phyloP scores from a whole-genome alignment of 2,329 filamentous ascomycete species.

The Beauveria scarabaeidicola region DNA sequence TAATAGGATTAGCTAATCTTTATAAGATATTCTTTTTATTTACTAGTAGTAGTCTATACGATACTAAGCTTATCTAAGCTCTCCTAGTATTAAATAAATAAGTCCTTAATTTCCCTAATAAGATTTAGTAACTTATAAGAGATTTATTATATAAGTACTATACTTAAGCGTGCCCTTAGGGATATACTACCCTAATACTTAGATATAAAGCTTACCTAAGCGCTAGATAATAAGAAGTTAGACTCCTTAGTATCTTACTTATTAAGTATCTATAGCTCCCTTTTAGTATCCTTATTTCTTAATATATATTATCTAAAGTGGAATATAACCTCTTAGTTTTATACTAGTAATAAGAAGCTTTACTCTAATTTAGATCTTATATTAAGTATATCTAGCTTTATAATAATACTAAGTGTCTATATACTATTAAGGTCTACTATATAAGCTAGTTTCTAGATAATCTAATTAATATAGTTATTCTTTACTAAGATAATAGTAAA shows the following conservation, averaged over 20 bases:
- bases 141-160: slow-evolving; percentile 42
- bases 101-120: slow-evolving; percentile 31
- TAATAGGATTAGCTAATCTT: slow-evolving; percentile 36
- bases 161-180: slow-evolving; percentile 41
- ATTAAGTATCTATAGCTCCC: slow-evolving; percentile 13
- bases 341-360: neutral
- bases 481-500: slow-evolving; percentile 34
- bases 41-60: slow-evolving; percentile 31
- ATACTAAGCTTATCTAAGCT: slow-evolving; percentile 39
- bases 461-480: slow-evolving; percentile 30
- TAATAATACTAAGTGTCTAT: slow-evolving; percentile 33
- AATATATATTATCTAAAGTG: slow-evolving; percentile 46
- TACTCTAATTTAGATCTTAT: neutral
- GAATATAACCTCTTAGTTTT: slow-evolving; percentile 43
- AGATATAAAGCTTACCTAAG: slow-evolving; percentile 28
- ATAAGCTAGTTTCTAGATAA: too few relatives aligned
- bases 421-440: too few relatives aligned
- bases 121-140: slow-evolving; percentile 35
- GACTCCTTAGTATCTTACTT: slow-evolving; percentile 32
- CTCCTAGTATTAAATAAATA: slow-evolving; percentile 25
- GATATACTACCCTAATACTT: slow-evolving; percentile 36
- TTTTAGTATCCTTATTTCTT: slow-evolving; percentile 28
- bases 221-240: slow-evolving; percentile 33
- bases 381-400: slow-evolving; percentile 33
- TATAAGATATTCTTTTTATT: slow-evolving; percentile 42